Base-by-base conservation (phyloP, 2,329 filamentous ascomycete genomes). In the Eutypa lata region DNA sequence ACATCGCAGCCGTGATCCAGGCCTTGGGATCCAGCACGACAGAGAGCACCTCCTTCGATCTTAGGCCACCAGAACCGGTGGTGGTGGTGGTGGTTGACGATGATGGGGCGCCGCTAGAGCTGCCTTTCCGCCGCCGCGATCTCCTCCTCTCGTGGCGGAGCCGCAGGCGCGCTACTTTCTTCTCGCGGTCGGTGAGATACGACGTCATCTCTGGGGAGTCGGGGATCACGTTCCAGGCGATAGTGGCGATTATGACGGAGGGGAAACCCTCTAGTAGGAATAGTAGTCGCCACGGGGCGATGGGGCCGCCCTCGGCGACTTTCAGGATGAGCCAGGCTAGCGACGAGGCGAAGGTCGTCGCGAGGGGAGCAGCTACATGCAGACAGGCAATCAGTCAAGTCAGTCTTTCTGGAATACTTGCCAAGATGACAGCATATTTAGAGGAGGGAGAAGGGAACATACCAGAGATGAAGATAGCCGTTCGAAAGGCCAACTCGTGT, bases 201-300 rank as follows among this genome's bases (percentile, higher is more conserved):
- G 70, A 65, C 1, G 86, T 85, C n/a, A 75, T 82, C 19, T 80
- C 76, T 0, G 91, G 91, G 0, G 83, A 82, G 71, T 96, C 91
- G 0, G 91, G 91, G 48, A 96, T 84, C 64, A 87, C 75, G 50
- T 78, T 76, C 86, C 86, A 96, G 13, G 90, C 88, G 57, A 87
- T 77, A 0, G 88, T 83, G 6, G 89, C 86, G 13, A 89, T 82
- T 8, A 96, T 56, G 43, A 95, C 80, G 24, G 88, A 91, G 1
- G 91, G 91, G 55, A 95, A 93, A 1, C 91, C 91, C 69, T 96
- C 91, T 13, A 93, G 61, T 7, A 96, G 78, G 64, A 96, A 95
- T 26, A 96, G 77, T 2, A 92, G 78, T n/a, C 91, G 82, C 91
- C 91, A 96, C 3, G 89, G 84, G 0, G 90, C 88, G 48, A 96